A percentile compares a stretch with the other conserved stretches of the same genome.
These are phyloP conservation scores for Voacanga thouarsii DNA, from an alignment of 257 asterid species.

Conservation along the genomic window DNA sequence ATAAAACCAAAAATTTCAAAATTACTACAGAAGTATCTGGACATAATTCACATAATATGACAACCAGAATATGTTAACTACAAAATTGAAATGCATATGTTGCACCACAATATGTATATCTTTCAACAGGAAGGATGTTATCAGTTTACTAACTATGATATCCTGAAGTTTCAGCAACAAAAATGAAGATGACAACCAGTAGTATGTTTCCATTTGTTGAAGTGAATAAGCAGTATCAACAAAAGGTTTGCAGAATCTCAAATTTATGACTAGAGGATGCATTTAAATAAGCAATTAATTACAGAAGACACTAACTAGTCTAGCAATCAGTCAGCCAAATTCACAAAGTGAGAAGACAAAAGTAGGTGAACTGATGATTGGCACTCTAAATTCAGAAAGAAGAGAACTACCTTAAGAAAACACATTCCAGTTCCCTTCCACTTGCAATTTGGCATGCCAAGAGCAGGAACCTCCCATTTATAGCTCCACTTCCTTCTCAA, in stretches of 20 bases:
- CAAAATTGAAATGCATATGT: background rate
- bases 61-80: background rate
- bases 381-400: background rate
- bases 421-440: constrained; percentile 89
- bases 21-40: background rate
- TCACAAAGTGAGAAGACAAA: background rate
- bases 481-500: constrained; percentile 60
- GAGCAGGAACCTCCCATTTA: constrained; percentile 73
- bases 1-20: too few species aligned
- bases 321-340: background rate
- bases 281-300: background rate
- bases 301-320: background rate
- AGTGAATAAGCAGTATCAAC: background rate
- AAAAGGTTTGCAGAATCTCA: background rate
- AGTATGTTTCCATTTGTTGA: background rate
- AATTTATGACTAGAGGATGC: background rate
- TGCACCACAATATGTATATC: background rate
- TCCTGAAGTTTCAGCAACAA: background rate
- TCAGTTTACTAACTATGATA: background rate
- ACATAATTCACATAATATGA: too few species aligned
- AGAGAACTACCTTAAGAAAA: constrained; percentile 52
- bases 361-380: background rate
- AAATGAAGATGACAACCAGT: background rate
- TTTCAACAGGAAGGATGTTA: background rate
- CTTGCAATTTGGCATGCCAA: constrained; percentile 52